These are phyloP conservation scores for Luvunga scandens DNA, from an alignment of 345 rosid species.

Conservation along the genomic window DNA sequence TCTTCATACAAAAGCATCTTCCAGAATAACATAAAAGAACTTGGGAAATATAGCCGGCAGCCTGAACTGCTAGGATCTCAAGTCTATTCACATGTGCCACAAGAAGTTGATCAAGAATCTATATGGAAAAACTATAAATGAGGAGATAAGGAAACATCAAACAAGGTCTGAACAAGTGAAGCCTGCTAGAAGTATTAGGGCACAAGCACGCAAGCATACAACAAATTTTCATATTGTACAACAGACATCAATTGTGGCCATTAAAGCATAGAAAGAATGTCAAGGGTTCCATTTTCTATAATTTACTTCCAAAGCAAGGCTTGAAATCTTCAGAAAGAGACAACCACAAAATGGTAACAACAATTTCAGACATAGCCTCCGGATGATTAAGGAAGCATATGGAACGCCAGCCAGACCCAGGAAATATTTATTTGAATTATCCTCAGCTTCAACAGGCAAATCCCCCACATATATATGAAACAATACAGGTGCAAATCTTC, in stretches of 20 bases:
- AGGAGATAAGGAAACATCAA: background rate
- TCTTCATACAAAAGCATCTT: background rate
- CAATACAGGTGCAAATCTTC: background rate
- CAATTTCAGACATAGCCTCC: background rate
- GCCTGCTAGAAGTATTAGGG: background rate
- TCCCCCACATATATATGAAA: background rate
- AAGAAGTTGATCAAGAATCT: background rate
- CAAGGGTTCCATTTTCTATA: background rate
- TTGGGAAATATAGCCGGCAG: background rate
- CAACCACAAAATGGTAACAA: background rate
- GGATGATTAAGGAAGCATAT: background rate
- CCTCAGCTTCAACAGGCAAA: background rate
- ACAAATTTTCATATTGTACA: background rate
- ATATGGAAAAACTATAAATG: background rate
- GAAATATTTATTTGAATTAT: background rate
- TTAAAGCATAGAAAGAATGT: background rate
- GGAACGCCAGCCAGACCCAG: background rate
- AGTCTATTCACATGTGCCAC: background rate
- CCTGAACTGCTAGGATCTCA: background rate
- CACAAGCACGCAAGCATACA: background rate
- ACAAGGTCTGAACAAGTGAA: background rate
- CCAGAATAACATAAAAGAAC: background rate
- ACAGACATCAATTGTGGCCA: background rate
- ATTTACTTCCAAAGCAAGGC: background rate
- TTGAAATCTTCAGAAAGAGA: background rate